Base-by-base conservation (phyloP, 106 monocot species). In the Cymbidium sinense region DNA sequence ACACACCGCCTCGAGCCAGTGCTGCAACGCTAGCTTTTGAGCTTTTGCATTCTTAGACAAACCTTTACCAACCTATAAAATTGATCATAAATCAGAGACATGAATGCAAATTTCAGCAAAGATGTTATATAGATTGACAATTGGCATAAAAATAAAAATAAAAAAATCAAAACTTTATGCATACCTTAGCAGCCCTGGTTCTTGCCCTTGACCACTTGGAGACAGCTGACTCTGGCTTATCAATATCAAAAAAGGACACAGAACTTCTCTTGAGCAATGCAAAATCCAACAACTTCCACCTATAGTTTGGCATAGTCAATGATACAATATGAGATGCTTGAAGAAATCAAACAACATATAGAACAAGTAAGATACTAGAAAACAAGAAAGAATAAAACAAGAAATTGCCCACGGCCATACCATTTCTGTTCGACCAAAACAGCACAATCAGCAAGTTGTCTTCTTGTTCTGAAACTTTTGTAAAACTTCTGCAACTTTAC, bases 241-340 rank as follows among this genome's bases (percentile, higher is more conserved):
- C 87, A 31, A 94, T 74, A 55, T 93, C 83, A 44, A 99, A 99
- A 50, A 95, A 99, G 0, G 99, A 99, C 21, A 99, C 93, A 4
- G 98, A 95, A 43, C 87, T 99, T 75, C 85, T 69, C 84, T 87
- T 95, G 23, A 99, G 88, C 84, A 99, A 54, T 17, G 92, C 99
- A 74, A 99, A 99, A 81, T 99, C 99, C 12, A 99, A 82, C 83
- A 99, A 55, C 52, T 92, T 95, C 94, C 95, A 99, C 96, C 96
- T 96, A 41, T 34, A 77, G 29, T 43, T n/a, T 52, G 30, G 29
- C 21, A 55, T 17, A 30, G 11, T 29, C 50, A 77, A 64, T 50
- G 30, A 27, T 69, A 30, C 31, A 20, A 7, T 25, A 39, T 69
- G 20, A 76, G n/a, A 51, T 43, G 12, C 9, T 35, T 50, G 55